Evolutionary conservation across 2,329 filamentous ascomycete genomes (phyloP), one percentile per base, ranked within the genome.

Genomic region (Pseudovirgaria hyperparasitica): DNA sequence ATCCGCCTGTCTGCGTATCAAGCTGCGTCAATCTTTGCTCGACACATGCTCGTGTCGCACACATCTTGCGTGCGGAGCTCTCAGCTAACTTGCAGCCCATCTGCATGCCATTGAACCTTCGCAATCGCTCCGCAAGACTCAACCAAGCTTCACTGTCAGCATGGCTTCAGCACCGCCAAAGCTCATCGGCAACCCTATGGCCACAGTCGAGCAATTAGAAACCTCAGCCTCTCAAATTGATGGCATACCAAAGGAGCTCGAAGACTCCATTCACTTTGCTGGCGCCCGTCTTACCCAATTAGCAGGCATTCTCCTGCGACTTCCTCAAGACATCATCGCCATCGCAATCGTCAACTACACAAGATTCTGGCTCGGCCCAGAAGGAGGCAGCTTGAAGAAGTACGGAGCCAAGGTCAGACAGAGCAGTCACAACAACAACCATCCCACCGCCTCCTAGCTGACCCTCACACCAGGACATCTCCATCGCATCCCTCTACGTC

Each of bases 261-360:
- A 82, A 50, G 74, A 80, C 45, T 68, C 70, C 35, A 63, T 86
- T 36, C 76, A 78, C 41, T 78, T 76, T 50, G 67, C 76, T 28
- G 76, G 77, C 19, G 74, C 80, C 47, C 70, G 70, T 40, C 67
- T 87, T 22, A 82, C 78, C 3, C 82, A 90, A 54, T 73, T 77
- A 13, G 79, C 81, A 8, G 82, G 82, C 16, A 67, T 92, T 26
- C 69, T 96, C 11, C 67, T 98, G 3, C 72, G 82, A 25, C 65
- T 96, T 20, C 81, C 84, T 5, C 85, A 93, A 49, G 82, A 85
- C 40, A 72, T 82, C 20, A 82, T 90, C 20, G 81, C 85, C 4
- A 81, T 85, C 45, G 82, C 86, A 3, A 82, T 86, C 45, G 73
- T 94, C 21, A 57, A 90, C 1, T 71, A 92, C 18, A 76, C 78